Conservation (phyloP, 2,329 filamentous ascomycete genomes). For the Trichoderma oligosporum region DNA sequence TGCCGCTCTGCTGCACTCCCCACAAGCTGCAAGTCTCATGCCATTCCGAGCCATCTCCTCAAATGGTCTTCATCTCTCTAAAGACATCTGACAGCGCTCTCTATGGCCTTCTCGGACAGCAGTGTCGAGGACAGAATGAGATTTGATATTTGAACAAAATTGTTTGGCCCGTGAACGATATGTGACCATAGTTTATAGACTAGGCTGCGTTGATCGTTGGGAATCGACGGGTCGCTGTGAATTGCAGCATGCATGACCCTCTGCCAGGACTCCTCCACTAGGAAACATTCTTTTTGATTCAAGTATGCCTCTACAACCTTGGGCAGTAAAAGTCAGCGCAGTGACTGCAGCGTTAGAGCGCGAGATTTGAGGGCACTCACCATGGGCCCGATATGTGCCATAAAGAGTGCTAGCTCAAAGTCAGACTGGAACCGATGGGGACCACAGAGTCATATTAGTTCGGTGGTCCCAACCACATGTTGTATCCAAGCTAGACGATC, state of each 20-base stretch:
- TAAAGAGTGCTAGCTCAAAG: constrained; percentile 5
- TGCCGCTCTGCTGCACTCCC: not conserved
- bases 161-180: not conserved
- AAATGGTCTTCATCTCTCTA: too few relatives aligned
- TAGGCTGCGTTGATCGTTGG: not conserved
- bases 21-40: not conserved
- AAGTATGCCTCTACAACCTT: constrained; percentile 3
- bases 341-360: too few relatives aligned
- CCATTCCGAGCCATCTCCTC: not conserved
- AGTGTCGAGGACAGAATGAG: too few relatives aligned
- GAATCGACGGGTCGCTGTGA: not conserved
- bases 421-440: not conserved
- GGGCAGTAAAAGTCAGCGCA: not conserved
- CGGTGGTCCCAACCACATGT: not conserved
- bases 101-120: too few relatives aligned
- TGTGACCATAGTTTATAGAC: not conserved
- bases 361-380: not conserved
- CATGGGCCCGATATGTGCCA: constrained; percentile 6
- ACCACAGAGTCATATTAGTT: constrained; percentile 4
- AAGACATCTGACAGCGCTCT: too few relatives aligned
- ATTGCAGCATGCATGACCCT: not conserved
- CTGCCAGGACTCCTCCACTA: not conserved
- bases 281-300: not conserved
- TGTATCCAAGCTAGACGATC: not conserved
- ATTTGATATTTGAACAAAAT: too few relatives aligned